Evolutionary conservation across 208 protist species (phyloP), one percentile per base, ranked within the genome.

Genomic region (Leishmania martiniquensis): DNA sequence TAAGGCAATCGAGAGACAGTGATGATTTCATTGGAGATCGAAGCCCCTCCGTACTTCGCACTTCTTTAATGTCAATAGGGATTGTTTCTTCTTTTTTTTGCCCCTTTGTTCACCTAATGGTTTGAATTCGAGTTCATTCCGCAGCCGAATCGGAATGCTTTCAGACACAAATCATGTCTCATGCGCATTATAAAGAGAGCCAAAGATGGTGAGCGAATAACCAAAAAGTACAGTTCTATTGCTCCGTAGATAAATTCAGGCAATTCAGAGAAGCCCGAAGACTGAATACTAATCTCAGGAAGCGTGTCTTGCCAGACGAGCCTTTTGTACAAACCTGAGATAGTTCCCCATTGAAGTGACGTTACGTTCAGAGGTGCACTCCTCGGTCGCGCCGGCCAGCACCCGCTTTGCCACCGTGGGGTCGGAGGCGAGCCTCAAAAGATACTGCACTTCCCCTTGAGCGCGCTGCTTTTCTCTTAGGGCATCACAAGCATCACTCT

Each of bases 261-360:
- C n/a, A 51, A 72, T 34, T 34, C 47, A 22, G 55, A 52, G 32
- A 70, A 72, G 17, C 29, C 42, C 55, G 55, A 39, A 13, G 5
- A 72, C 42, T 42, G 4, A 13, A n/a, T 17, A 42, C 39, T 45
- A 68, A 34, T 45, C 37, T 34, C 29, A 6, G 29, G 17, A 75
- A 49, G 37, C 17, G 39, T 29, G 45, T 37, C 52, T 59, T 63
- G n/a, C 42, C 37, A 75, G 15, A 45, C 52, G 71, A 75, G 52
- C 71, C 20, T 75, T 75, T n/a, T 75, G 71, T 44, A 75, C 54
- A 75, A 75, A 75, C 34, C 71, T 60, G 10, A 75, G 13, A 29
- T 75, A 75, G 29, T 75, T 15, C 0, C 44, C 32, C 17, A 39
- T 3, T 49, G 32, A 22, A 29, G 51, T 62, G 13, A 62, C 25